phyloP scores from a whole-genome alignment of 331 rosid species.

The Telfairia occidentalis region DNA sequence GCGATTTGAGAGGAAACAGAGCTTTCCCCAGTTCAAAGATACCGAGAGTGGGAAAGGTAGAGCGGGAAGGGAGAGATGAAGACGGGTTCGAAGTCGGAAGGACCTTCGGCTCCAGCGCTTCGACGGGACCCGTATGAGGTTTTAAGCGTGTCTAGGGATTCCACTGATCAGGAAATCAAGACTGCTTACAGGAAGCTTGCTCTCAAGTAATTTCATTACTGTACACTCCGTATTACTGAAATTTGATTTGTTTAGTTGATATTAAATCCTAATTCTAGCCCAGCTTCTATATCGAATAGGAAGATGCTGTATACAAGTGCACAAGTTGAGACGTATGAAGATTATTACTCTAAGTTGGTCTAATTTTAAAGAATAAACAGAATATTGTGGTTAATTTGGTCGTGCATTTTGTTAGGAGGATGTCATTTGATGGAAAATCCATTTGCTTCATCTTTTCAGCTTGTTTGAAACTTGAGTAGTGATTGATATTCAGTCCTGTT shows the following conservation, averaged over 20 bases:
- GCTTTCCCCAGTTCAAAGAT: neutral
- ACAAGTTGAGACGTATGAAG: neutral
- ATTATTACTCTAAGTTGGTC: neutral
- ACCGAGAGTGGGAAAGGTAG: neutral
- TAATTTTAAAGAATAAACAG: neutral
- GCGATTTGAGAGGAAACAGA: neutral
- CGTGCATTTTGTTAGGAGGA: neutral
- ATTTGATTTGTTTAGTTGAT: neutral
- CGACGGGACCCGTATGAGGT: constrained; percentile 96
- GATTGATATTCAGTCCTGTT: constrained; percentile 1
- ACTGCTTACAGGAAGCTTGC: constrained; percentile 91
- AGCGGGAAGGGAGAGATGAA: constrained; percentile 25
- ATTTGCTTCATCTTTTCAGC: neutral
- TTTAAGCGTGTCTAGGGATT: constrained; percentile 53
- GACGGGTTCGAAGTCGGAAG: constrained; percentile 70
- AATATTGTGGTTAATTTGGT: neutral
- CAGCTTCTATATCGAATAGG: neutral
- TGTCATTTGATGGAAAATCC: neutral
- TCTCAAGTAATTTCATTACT: constrained; percentile 52
- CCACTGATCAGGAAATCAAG: constrained; percentile 86
- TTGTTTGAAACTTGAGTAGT: neutral
- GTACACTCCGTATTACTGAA: neutral
- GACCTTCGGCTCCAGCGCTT: constrained; percentile 61
- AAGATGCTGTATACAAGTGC: neutral
- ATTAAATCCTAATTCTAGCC: neutral